These are phyloP conservation scores for Mycena amicta DNA, from an alignment of 768 basidiomycete genomes.

Conservation along the genomic window DNA sequence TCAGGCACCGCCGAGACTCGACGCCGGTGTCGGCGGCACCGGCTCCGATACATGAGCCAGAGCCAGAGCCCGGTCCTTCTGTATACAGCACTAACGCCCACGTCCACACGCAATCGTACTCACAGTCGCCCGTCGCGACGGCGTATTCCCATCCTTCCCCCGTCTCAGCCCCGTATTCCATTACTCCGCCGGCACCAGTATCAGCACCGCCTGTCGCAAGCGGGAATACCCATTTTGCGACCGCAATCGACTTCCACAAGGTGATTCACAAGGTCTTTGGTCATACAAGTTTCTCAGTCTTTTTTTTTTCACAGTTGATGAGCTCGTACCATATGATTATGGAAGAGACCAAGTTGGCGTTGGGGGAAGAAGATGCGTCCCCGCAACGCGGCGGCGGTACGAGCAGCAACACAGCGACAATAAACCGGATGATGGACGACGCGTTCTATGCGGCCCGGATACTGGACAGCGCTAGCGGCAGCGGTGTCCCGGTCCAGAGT, in stretches of 20 bases:
- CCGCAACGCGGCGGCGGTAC: background rate
- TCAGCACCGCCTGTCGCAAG: slow-evolving; percentile 1
- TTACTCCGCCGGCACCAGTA: background rate
- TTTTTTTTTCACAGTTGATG: slow-evolving; percentile 5
- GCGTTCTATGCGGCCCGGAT: slow-evolving; percentile 21
- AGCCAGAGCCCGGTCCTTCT: background rate
- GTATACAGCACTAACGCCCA: background rate
- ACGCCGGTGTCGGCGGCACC: slow-evolving; percentile 8
- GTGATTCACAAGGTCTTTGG: no score
- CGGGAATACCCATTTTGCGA: background rate
- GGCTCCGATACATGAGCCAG: slow-evolving; percentile 1
- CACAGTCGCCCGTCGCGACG: slow-evolving; percentile 1
- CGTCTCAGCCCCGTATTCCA: background rate
- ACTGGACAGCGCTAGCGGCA: slow-evolving; percentile 11
- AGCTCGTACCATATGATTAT: slow-evolving; percentile 19
- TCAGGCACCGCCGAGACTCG: slow-evolving; percentile 10
- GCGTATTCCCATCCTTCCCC: background rate
- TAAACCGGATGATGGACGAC: slow-evolving; percentile 21
- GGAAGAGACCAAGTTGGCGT: slow-evolving; percentile 9
- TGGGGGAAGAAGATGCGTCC: slow-evolving; percentile 2
- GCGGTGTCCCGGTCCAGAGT: background rate
- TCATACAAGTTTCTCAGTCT: slow-evolving; percentile 5
- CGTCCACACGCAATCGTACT: background rate
- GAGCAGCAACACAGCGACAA: background rate
- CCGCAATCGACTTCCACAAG: slow-evolving; percentile 17